Conservation (phyloP, 2,329 filamentous ascomycete species). For the Madurella fahalii region DNA sequence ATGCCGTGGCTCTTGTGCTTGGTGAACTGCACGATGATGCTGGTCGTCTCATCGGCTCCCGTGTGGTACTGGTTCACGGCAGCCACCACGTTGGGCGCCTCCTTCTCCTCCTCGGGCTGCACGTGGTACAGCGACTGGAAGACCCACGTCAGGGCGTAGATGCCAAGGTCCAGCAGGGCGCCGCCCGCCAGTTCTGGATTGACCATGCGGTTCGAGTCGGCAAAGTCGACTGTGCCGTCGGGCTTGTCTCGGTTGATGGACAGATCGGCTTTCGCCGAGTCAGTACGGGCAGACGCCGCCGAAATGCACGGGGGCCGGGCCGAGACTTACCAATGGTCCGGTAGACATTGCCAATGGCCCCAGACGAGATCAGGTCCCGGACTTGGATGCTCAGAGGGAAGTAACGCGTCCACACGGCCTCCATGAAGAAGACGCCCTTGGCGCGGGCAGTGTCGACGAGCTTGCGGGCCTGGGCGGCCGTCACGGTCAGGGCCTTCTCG, state of each 20-base stretch:
- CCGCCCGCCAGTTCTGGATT: slow-evolving; percentile 81
- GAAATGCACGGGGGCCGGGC: not conserved
- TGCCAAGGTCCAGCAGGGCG: slow-evolving; percentile 76
- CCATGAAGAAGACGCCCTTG: slow-evolving; percentile 75
- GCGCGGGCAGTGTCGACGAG: slow-evolving; percentile 67
- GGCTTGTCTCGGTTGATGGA: slow-evolving; percentile 57
- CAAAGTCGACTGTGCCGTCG: slow-evolving; percentile 53
- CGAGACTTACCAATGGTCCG: slow-evolving; percentile 48
- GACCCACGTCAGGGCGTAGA: slow-evolving; percentile 87
- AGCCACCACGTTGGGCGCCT: slow-evolving; percentile 63
- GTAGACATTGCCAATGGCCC: slow-evolving; percentile 57
- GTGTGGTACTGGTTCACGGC: slow-evolving; percentile 70
- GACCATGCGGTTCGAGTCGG: slow-evolving; percentile 69
- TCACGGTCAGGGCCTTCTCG: slow-evolving; percentile 87
- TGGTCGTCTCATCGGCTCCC: slow-evolving; percentile 74
- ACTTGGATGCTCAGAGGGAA: slow-evolving; percentile 79
- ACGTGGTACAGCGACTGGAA: slow-evolving; percentile 86
- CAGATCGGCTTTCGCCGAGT: slow-evolving; percentile 45
- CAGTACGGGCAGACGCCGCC: not conserved
- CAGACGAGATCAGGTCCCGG: slow-evolving; percentile 57
- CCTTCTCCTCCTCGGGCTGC: slow-evolving; percentile 62
- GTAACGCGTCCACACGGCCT: slow-evolving; percentile 86
- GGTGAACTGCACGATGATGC: slow-evolving; percentile 73
- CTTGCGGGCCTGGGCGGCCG: slow-evolving; percentile 68
- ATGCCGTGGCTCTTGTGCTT: slow-evolving; percentile 65